These are phyloP conservation scores for Trichosporon sp. DNA, from an alignment of 1,284 basidiomycete genomes.

Conservation along the genomic window DNA sequence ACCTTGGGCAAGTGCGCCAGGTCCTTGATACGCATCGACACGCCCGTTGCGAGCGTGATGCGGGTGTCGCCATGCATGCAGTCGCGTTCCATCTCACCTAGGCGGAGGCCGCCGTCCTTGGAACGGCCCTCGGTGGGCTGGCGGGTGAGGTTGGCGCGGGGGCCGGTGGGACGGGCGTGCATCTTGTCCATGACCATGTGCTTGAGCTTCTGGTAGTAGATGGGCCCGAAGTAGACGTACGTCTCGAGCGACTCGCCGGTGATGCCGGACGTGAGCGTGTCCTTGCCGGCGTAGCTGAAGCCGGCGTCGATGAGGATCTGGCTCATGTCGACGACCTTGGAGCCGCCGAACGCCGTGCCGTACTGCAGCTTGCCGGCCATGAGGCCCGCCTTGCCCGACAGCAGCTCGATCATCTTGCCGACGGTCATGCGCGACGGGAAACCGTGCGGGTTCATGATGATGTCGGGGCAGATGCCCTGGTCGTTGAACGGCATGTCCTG, in stretches of 20 bases:
- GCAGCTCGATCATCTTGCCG: constrained; percentile 98
- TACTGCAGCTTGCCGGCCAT: constrained; percentile 49
- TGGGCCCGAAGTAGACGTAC: constrained; percentile 98
- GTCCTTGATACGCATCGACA: no score
- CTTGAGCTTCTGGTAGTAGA: constrained; percentile 79
- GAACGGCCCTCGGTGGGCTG: constrained; percentile 98
- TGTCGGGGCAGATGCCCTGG: constrained; percentile 90
- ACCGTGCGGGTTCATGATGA: constrained; percentile 99
- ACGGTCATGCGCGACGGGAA: constrained; percentile 99
- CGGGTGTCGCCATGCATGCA: no score
- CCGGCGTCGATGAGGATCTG: constrained; percentile 90
- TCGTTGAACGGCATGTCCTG: constrained; percentile 99
- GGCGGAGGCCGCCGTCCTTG: constrained; percentile 90
- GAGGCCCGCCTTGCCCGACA: constrained; percentile 76
- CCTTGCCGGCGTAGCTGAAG: constrained; percentile 96
- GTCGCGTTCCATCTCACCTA: constrained; percentile 99
- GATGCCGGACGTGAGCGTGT: constrained; percentile 96
- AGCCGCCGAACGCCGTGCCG: constrained; percentile 89
- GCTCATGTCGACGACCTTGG: constrained; percentile 99
- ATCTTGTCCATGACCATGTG: constrained; percentile 99
- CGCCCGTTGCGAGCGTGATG: no score
- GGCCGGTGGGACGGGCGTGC: constrained; percentile 96
- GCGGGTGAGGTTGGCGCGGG: constrained; percentile 90
- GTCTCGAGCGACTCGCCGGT: constrained; percentile 94
- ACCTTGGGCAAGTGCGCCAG: no score